Evolutionary conservation across 306 rosid genomes (phyloP), one percentile per base, ranked within the genome.

Genomic region (Lotus japonicus): DNA sequence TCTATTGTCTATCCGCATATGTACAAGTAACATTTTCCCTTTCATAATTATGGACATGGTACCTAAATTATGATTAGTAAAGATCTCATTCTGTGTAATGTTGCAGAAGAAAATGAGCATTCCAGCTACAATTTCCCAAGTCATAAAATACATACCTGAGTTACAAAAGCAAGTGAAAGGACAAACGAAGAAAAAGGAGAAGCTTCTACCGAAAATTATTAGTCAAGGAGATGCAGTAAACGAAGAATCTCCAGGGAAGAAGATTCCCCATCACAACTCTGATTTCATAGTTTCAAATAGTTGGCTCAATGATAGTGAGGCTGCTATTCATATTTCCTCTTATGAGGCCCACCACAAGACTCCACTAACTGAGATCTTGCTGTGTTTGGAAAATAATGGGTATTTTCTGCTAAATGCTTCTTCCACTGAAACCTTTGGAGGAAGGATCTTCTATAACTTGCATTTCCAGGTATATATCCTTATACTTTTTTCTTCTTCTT

Each of bases 91-190:
- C 35, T 11, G n/a, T 59, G n/a, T 65, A 13, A 60, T 58, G 41
- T 41, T 71, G 58, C 85, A 86, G 97, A 85, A 79, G 71, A 85
- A 76, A 19, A 45, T 87, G 50, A 90, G 92, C 75, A 81, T 81
- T 55, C 97, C 92, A 0, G 73, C 74, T 5, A 86, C 90, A 66
- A 74, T 87, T 72, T 71, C 87, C 2, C 56, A 70, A 2, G 92
- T 76, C 0, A 36, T 87, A 19, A 82, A 77, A 7, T 87, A 85
- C 78, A 80, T 90, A 56, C 95, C 91, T 1, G 86, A 85, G 75
- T 75, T 90, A 10, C 84, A 84, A 52, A 59, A 77, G 42, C 83
- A 85, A 54, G 84, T 87, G 56, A 73, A 81, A 55, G 82, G 33
- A 16, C 76, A 83, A 18, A 52, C 41, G 2, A 51, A 35, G 70